phyloP scores from a whole-genome alignment of 2,329 filamentous ascomycete genomes.

The Ophiobolus disseminans region DNA sequence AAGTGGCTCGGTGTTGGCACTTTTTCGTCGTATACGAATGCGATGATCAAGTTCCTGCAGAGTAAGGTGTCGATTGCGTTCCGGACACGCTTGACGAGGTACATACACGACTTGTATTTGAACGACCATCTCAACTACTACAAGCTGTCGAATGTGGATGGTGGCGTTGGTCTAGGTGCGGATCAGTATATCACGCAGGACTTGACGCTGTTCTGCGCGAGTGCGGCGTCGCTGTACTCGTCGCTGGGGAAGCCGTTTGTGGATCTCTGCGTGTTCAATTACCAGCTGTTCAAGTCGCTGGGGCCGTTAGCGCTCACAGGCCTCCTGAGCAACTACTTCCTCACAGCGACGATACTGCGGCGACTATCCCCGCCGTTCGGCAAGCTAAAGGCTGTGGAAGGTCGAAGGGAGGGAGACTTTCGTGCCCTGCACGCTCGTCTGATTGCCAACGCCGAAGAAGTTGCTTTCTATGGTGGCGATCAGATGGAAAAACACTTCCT shows the following conservation, averaged over 20 bases:
- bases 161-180: slow-evolving; percentile 86
- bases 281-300: slow-evolving; percentile 90
- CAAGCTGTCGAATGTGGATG: slow-evolving; percentile 90
- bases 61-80: slow-evolving; percentile 98
- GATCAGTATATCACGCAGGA: slow-evolving; percentile 99
- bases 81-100: slow-evolving; percentile 89
- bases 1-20: slow-evolving; percentile 97
- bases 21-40: slow-evolving; percentile 95
- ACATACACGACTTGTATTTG: slow-evolving; percentile 96
- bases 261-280: slow-evolving; percentile 98
- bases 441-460: slow-evolving; percentile 96
- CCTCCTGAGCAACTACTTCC: slow-evolving; percentile 89
- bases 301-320: slow-evolving; percentile 87
- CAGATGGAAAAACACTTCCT: slow-evolving; percentile 94
- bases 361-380: slow-evolving; percentile 93
- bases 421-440: slow-evolving; percentile 87
- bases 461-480: slow-evolving; percentile 95
- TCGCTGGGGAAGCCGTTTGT: slow-evolving; percentile 97
- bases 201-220: slow-evolving; percentile 90
- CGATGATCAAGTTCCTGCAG: slow-evolving; percentile 98
- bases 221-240: slow-evolving; percentile 91
- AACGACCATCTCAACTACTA: slow-evolving; percentile 97
- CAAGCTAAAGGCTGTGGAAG: slow-evolving; percentile 95
- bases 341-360: slow-evolving; percentile 88
- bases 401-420: slow-evolving; percentile 94